Base-by-base conservation (phyloP, 2,329 filamentous ascomycete species). In the Sporothrix euskadiensis region DNA sequence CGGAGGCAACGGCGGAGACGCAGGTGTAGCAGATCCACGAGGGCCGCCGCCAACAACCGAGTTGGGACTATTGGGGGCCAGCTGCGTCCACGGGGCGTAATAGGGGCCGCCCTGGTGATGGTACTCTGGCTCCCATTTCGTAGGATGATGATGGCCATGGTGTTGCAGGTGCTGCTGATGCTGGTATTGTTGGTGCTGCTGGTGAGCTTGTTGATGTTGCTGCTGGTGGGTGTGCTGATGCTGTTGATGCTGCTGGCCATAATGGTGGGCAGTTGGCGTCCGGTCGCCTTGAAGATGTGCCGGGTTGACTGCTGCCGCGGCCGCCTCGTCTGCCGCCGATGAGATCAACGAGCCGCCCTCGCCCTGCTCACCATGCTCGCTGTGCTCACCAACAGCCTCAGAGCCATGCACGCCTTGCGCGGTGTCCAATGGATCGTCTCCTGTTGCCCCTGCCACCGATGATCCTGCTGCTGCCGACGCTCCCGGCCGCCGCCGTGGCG, bases 401-500 rank as follows among this genome's bases (percentile, higher is more conserved):
- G 12, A 41, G 22, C 22, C 61, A 30, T 66, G n/a, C 39, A 12
- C 61, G 22, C 39, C 39, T 44, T 47, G 61, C 61, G 39, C 61
- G 39, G 47, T n/a, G 61, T 39, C 61, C 2, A 30, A 22, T 66
- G 61, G 5, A 9, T 54, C 3, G 4, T n/a, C 63, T 22, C 71
- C 71, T 56, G 65, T 14, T 30, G 16, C 49, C 14, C 49, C 39
- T 41, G 32, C 9, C 10, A 32, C 32, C 6, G 32, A 10, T 7
- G 32, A 10, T 16, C 19, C 35, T 9, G 16, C 39, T 39, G 19
- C 49, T 1, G 14, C 44, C 44, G 44, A 49, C 44, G 44, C 41
- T 12, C 39, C 59, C 26, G 44, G 61, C 6, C 73, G 71, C 39
- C 71, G 73, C 35, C 75, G 69, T 26, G 74, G 73, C 4, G 75